These are phyloP conservation scores for Naganishia vishniacii DNA, from an alignment of 768 basidiomycete genomes.

Conservation along the genomic window DNA sequence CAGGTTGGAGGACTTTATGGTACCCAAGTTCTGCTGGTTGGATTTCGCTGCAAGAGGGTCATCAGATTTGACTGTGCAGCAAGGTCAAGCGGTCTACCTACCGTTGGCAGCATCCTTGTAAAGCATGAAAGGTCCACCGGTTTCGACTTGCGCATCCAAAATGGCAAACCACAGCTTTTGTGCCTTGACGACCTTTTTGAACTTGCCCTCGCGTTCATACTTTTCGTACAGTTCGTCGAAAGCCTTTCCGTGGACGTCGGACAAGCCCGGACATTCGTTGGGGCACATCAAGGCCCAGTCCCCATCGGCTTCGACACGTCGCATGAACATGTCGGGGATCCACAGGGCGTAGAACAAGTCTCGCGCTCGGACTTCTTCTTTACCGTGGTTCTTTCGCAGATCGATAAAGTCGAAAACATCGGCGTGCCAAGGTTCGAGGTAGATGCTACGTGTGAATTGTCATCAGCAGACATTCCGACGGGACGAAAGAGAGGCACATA, in stretches of 20 bases:
- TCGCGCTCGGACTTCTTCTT: constrained; percentile 91
- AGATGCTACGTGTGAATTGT: constrained; percentile 52
- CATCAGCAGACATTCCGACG: neutral
- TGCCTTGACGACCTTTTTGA: constrained; percentile 72
- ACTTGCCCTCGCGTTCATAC: constrained; percentile 78
- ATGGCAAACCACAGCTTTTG: constrained; percentile 99
- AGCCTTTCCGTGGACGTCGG: constrained; percentile 81
- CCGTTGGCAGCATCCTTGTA: constrained; percentile 96
- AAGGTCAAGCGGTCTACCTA: constrained; percentile 50
- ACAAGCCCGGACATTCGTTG: constrained; percentile 83
- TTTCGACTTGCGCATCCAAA: constrained; percentile 94
- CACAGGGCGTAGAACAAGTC: constrained; percentile 97
- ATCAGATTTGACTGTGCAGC: neutral
- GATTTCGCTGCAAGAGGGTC: constrained; percentile 68
- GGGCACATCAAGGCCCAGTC: constrained; percentile 98
- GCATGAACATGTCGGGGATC: constrained; percentile 99
- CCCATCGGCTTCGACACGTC: constrained; percentile 79
- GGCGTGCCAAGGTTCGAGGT: constrained; percentile 97
- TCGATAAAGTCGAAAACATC: constrained; percentile 97
- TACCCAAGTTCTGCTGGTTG: constrained; percentile 96
- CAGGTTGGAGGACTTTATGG: constrained; percentile 97
- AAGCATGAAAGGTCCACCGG: constrained; percentile 97
- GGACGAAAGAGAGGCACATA: constrained; percentile 35
- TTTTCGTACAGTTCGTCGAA: constrained; percentile 64
- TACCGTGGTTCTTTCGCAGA: constrained; percentile 96